Percentiles rank a stretch among this genome's conserved stretches.
Conservation (phyloP, 108 stramenopile genomes). For the Conticribra guillardii region DNA sequence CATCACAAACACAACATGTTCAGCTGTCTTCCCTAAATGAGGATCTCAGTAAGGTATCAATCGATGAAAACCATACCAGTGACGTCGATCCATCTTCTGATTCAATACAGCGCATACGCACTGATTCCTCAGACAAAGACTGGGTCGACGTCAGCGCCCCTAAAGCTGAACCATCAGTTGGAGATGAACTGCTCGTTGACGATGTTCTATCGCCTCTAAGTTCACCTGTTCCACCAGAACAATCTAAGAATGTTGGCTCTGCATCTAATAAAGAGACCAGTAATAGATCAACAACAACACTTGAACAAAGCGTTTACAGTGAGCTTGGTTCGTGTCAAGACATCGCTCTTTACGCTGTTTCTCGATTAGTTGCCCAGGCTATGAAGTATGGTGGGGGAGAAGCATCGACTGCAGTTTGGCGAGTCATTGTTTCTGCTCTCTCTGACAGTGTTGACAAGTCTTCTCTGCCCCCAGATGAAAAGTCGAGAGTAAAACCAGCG, state of each 20-base stretch:
- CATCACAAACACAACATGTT: background rate
- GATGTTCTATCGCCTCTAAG: background rate
- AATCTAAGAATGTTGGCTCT: background rate
- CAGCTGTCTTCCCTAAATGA: background rate
- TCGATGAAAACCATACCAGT: background rate
- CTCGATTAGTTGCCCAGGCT: conserved; percentile 68
- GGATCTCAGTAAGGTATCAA: background rate
- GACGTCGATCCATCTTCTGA: conserved; percentile 9
- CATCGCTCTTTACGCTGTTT: conserved; percentile 59
- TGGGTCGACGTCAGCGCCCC: conserved; percentile 48
- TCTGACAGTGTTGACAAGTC: conserved; percentile 16
- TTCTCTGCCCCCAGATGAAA: background rate
- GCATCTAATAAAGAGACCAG: no score
- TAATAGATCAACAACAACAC: no score
- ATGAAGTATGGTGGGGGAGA: conserved; percentile 86
- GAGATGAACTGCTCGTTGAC: conserved; percentile 8
- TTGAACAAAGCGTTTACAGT: conserved; percentile 23
- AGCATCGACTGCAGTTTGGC: conserved; percentile 74
- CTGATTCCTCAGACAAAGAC: conserved; percentile 50
- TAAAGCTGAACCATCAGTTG: conserved; percentile 8
- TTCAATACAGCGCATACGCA: conserved; percentile 18
- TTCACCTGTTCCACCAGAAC: background rate
- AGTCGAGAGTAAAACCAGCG: background rate
- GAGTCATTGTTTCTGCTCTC: conserved; percentile 55
- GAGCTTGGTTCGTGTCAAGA: conserved; percentile 66